phyloP scores from a whole-genome alignment of 2,329 filamentous ascomycete species.

The Apiospora rasikravindrae region DNA sequence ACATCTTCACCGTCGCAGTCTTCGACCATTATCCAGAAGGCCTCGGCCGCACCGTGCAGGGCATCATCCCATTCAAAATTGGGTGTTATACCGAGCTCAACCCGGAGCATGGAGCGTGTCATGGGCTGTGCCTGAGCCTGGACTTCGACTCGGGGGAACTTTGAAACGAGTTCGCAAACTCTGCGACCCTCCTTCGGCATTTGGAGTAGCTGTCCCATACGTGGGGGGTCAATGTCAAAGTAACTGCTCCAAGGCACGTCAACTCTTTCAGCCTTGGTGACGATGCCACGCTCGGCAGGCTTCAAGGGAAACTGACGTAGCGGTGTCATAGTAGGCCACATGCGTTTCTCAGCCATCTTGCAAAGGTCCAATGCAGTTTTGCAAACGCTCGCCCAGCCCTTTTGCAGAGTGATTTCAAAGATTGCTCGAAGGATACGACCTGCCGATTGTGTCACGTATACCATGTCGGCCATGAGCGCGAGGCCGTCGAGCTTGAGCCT shows the following conservation, averaged over 20 bases:
- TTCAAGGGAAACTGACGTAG: constrained; percentile 87
- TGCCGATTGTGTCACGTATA: constrained; percentile 97
- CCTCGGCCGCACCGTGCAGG: constrained; percentile 86
- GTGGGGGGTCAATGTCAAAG: constrained; percentile 93
- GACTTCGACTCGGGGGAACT: constrained; percentile 91
- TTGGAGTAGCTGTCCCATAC: constrained; percentile 93
- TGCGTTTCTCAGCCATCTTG: constrained; percentile 99
- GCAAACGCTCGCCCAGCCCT: constrained; percentile 92
- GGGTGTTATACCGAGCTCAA: constrained; percentile 89
- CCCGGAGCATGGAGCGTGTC: constrained; percentile 88
- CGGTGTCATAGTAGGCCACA: constrained; percentile 99
- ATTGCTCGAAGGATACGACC: constrained; percentile 94
- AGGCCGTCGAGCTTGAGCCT: constrained; percentile 91
- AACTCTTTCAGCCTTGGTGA: constrained; percentile 92
- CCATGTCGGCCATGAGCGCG: constrained; percentile 96
- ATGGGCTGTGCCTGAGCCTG: constrained; percentile 94
- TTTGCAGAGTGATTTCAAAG: constrained; percentile 97
- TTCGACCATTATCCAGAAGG: constrained; percentile 96
- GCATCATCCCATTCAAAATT: constrained; percentile 96
- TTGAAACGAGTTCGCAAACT: constrained; percentile 85
- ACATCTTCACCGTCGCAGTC: constrained; percentile 98
- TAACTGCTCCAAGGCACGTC: constrained; percentile 93
- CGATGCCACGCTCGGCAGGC: constrained; percentile 71
- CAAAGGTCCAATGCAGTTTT: constrained; percentile 93
- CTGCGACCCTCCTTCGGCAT: constrained; percentile 86